These are phyloP conservation scores for Metarhizium rileyi DNA, from an alignment of 2,329 filamentous ascomycete genomes.

Conservation along the genomic window DNA sequence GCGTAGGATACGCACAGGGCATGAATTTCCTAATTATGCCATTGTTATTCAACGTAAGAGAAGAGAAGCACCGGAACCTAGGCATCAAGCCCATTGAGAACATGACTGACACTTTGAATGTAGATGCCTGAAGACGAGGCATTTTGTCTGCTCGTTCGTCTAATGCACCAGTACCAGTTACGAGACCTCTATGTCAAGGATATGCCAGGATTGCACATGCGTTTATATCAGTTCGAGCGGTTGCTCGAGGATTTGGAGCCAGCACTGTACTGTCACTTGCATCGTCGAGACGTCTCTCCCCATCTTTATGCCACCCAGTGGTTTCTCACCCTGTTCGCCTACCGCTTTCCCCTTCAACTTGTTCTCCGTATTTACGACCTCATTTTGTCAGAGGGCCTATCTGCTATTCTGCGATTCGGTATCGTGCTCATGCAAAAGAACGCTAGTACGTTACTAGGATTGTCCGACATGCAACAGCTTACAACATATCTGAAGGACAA, in stretches of 20 bases:
- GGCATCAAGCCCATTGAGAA: neutral
- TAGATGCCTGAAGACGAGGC: slow-evolving; percentile 96
- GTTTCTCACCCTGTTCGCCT: slow-evolving; percentile 98
- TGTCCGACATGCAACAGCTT: slow-evolving; percentile 85
- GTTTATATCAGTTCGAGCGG: slow-evolving; percentile 90
- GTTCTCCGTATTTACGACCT: slow-evolving; percentile 95
- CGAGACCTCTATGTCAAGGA: slow-evolving; percentile 90
- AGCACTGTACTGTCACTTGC: slow-evolving; percentile 87
- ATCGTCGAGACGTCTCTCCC: slow-evolving; percentile 75
- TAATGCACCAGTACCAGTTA: slow-evolving; percentile 95
- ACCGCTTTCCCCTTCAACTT: slow-evolving; percentile 91
- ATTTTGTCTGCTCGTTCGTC: slow-evolving; percentile 80
- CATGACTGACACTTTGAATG: slow-evolving; percentile 12
- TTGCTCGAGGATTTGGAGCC: slow-evolving; percentile 90
- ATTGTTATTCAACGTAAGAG: slow-evolving; percentile 75
- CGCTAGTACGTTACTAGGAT: slow-evolving; percentile 60
- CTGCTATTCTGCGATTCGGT: slow-evolving; percentile 89
- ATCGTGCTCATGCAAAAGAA: slow-evolving; percentile 97
- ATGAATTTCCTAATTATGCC: slow-evolving; percentile 99
- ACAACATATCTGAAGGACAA: slow-evolving; percentile 89
- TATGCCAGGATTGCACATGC: slow-evolving; percentile 91
- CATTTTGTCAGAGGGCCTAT: slow-evolving; percentile 85
- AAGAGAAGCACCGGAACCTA: neutral
- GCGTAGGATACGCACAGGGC: slow-evolving; percentile 91
- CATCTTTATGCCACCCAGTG: slow-evolving; percentile 97